Evolutionary conservation across 2,329 filamentous ascomycete species (phyloP), one percentile per base, ranked within the genome.

Genomic region (Botrytis medusae): DNA sequence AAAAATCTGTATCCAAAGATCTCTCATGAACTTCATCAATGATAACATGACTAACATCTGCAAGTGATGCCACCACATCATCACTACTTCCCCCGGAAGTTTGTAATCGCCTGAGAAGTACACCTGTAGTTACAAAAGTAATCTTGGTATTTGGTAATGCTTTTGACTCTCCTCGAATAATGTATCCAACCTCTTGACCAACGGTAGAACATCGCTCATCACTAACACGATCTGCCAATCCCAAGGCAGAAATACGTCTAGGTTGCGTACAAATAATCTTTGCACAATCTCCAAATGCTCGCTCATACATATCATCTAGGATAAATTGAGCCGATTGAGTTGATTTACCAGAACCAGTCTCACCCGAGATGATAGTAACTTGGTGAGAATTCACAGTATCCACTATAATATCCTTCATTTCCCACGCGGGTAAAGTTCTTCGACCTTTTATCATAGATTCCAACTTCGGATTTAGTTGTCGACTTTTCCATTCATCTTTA

Each of bases 231-330:
- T 99, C 96, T 3, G 96, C 97, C 74, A 99, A 87, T 68, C 96
- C 95, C 16, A 99, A 87, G 2, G 96, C 96, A 42, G 95, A 98
- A 75, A 99, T 98, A 81, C 96, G 90, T 73, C 96, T 90, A 34
- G 96, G 96, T 79, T 99, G 96, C 0, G 96, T 99, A 79, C 97
- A 97, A 74, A 99, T 90, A 75, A 99, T 97, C 79, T 97, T 98
- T 46, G 91, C 93, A 20, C 89, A 89, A 20, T 88, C 88, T 3
- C 95, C 96, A 14, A 97, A 86, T 12, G 91, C 89, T 63, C 88
- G 87, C 75, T 88, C 86, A 78, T 98, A 97, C 76, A 98, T 85
- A 78, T 98, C 93, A 79, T 99, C 96, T 1, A 99, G 86, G 61
- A 99, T 87, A 82, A 98, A 99, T 81, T 99, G 96, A 48, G 98